A percentile compares a stretch with the other conserved stretches of the same genome.
Conservation (phyloP, 805 yeast genomes). For the Debaryomyces prosopidis region DNA sequence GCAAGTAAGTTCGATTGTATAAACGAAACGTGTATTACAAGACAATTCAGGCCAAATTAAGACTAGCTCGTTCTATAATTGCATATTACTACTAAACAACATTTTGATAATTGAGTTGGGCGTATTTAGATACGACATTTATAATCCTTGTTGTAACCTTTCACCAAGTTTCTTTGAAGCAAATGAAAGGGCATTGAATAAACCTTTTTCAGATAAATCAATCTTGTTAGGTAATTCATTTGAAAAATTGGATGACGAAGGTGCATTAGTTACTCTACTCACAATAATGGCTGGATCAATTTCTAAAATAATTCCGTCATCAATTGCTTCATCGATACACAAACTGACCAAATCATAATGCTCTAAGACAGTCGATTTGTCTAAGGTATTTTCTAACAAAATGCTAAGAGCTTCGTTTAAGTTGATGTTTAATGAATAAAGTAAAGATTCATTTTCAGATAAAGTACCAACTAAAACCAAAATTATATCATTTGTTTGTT, state of each 20-base stretch:
- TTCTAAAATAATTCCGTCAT: constrained; percentile 90
- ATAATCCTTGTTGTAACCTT: constrained; percentile 47
- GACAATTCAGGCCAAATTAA: neutral
- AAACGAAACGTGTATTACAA: neutral
- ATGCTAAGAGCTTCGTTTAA: constrained; percentile 80
- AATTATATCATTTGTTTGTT: constrained; percentile 75
- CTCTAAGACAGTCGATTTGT: constrained; percentile 75
- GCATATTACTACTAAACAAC: no score
- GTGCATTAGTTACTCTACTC: constrained; percentile 87
- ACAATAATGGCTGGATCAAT: constrained; percentile 86
- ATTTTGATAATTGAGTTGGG: no score
- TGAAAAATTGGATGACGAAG: constrained; percentile 40
- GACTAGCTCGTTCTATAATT: neutral
- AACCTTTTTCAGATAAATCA: constrained; percentile 71
- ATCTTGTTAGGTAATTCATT: constrained; percentile 59
- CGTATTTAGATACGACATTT: neutral
- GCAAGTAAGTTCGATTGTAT: neutral
- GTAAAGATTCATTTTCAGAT: constrained; percentile 82
- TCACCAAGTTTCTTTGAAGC: constrained; percentile 70
- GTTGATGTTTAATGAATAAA: constrained; percentile 74
- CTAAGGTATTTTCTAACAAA: constrained; percentile 68
- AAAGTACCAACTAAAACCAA: constrained; percentile 70
- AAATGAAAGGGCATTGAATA: constrained; percentile 83
- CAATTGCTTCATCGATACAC: constrained; percentile 89
- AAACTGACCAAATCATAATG: constrained; percentile 83